Evolutionary conservation across 2,329 filamentous ascomycete species (phyloP), one percentile per base, ranked within the genome.

Genomic region (Penicillium paneum): DNA sequence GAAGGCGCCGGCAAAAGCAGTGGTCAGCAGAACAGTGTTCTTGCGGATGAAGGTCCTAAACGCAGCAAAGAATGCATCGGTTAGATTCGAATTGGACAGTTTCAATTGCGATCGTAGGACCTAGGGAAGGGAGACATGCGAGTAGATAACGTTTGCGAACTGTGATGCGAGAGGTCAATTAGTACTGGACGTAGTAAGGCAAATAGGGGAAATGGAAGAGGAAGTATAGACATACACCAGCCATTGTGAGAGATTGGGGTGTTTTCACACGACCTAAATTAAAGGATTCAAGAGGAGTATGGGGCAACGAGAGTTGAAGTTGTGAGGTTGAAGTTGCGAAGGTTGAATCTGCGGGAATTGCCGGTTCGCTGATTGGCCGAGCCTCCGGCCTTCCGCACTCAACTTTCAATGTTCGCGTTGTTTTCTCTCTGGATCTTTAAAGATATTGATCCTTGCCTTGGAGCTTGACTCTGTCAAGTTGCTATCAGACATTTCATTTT

Each of bases 1-100:
- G 73, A 99, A 99, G 64, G 92, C 93, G 64, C 85, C 83, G 65
- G 80, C 83, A 75, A 99, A 99, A 72, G 99, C 89, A 62, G 86
- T 83, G 64, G 85, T 87, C 69, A 99, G 81, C 85, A 96, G 96
- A 74, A 88, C 81, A 68, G 83, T 88, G 82, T 99, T 99, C 74
- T 83, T 87, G 76, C 88, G 87, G 82, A 97, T 87, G 66, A 97
- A 70, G 71, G 85, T 77, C 81, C 94, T 97, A 71, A 61, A 62
- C 19, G n/a, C 21, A 44, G 32, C 26, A 4, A 52, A 52, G 35
- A 34, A 17, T 34, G 24, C 38, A 3, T 58, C 50, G 34, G 59
- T 65, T 62, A 64, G 62, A 58, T 32, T 56, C 35, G 3, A 54
- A 43, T 21, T 38, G 45, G 42, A 55, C 62, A 57, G 62, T 45